Conservation (phyloP, 805 yeast species). For the Ogataea angusta region DNA sequence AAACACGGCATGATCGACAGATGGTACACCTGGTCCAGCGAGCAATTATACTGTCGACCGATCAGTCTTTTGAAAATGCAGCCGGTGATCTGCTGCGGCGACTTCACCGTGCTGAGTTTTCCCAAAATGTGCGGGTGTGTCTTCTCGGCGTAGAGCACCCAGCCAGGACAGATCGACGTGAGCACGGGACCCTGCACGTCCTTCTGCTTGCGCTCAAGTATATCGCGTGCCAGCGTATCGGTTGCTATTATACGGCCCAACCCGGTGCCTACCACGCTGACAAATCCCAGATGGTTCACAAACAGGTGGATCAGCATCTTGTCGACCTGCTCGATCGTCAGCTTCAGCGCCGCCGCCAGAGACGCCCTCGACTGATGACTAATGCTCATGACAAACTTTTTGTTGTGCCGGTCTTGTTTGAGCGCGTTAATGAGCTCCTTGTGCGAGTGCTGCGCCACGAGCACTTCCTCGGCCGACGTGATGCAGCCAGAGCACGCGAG, state of each 20-base stretch:
- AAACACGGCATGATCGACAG: constrained; percentile 94
- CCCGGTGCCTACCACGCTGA: constrained; percentile 78
- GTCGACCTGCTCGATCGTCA: constrained; percentile 58
- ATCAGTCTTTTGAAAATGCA: constrained; percentile 57
- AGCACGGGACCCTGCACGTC: constrained; percentile 46
- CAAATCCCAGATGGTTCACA: constrained; percentile 59
- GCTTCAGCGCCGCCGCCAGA: constrained; percentile 61
- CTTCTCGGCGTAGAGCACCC: constrained; percentile 93
- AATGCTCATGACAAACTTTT: constrained; percentile 67
- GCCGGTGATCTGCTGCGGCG: constrained; percentile 95
- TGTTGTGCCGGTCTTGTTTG: constrained; percentile 30
- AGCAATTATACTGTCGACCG: constrained; percentile 33
- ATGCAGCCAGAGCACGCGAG: constrained; percentile 96
- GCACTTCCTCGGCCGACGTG: constrained; percentile 93
- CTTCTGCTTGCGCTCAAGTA: constrained; percentile 13
- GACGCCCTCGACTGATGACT: constrained; percentile 87
- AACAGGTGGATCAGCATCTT: constrained; percentile 56
- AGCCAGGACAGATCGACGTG: constrained; percentile 88
- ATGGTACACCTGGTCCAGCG: constrained; percentile 55
- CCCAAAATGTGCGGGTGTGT: constrained; percentile 86
- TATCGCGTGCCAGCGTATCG: constrained; percentile 43
- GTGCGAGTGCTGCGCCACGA: constrained; percentile 88
- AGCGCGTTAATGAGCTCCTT: constrained; percentile 66
- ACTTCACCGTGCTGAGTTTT: constrained; percentile 66
- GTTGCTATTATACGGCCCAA: constrained; percentile 72